Conservation (phyloP, 2,329 filamentous ascomycete species). For the Epichloe festucae region DNA sequence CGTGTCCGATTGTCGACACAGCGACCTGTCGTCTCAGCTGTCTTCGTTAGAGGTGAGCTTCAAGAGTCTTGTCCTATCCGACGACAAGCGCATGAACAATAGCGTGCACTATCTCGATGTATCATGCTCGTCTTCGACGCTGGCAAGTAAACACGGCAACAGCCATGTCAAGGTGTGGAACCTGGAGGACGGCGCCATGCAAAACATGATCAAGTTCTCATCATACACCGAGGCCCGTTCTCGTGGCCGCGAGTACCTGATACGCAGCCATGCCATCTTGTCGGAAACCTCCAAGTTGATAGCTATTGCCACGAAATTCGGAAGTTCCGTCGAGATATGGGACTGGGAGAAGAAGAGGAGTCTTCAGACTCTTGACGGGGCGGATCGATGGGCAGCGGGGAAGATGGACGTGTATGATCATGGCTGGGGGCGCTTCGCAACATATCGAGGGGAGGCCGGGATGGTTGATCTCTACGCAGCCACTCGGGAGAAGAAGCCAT, state of each 20-base stretch:
- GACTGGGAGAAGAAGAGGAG: slow-evolving; percentile 26
- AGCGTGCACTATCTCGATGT: slow-evolving; percentile 24
- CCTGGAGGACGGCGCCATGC: slow-evolving; percentile 63
- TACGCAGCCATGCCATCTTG: slow-evolving; percentile 29
- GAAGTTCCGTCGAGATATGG: slow-evolving; percentile 26
- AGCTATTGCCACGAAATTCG: slow-evolving; percentile 26
- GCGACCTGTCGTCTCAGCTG: background rate
- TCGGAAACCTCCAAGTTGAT: slow-evolving; percentile 25
- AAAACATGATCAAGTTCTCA: slow-evolving; percentile 29
- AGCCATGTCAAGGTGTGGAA: slow-evolving; percentile 88
- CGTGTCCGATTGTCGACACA: background rate
- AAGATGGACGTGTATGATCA: slow-evolving; percentile 22
- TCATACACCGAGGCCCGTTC: slow-evolving; percentile 25
- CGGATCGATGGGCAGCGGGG: slow-evolving; percentile 25
- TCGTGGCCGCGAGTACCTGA: slow-evolving; percentile 27
- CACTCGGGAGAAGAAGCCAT: slow-evolving; percentile 23
- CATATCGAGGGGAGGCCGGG: slow-evolving; percentile 19
- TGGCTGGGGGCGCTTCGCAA: slow-evolving; percentile 20
- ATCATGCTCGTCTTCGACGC: slow-evolving; percentile 18
- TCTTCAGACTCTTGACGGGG: slow-evolving; percentile 24
- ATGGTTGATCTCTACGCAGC: slow-evolving; percentile 22
- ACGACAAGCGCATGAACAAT: slow-evolving; percentile 18
- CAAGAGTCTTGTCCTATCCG: slow-evolving; percentile 13
- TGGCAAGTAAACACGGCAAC: slow-evolving; percentile 33
- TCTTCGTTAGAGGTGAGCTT: slow-evolving; percentile 9